A percentile compares a stretch with the other conserved stretches of the same genome.
These are phyloP conservation scores for Trifolium dubium DNA, from an alignment of 306 rosid species.

Conservation along the genomic window DNA sequence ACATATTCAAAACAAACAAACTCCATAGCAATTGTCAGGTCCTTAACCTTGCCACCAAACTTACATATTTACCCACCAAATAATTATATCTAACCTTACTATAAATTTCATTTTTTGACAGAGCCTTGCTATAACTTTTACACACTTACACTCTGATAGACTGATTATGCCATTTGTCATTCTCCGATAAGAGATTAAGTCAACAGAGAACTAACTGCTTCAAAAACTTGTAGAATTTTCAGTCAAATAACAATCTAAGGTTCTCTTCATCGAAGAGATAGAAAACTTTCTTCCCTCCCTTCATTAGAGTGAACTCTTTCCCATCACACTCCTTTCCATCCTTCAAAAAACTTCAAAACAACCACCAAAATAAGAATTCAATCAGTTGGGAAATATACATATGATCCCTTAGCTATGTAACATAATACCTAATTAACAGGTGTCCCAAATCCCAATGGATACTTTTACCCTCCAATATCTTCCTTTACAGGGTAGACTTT, in stretches of 20 bases:
- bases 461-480: slow-evolving; percentile 30
- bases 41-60: no score
- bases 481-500: slow-evolving; percentile 5
- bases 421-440: slow-evolving; percentile 15
- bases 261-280: slow-evolving; percentile 11
- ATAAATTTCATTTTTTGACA: not conserved
- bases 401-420: slow-evolving; percentile 22
- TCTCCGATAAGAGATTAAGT: not conserved
- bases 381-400: slow-evolving; percentile 28
- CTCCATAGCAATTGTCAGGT: no score
- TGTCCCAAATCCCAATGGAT: slow-evolving; percentile 5
- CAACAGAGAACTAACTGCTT: not conserved
- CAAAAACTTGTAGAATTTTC: slow-evolving; percentile 26
- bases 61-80: no score
- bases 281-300: slow-evolving; percentile 23
- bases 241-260: slow-evolving; percentile 1
- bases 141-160: not conserved
- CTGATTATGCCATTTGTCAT: not conserved
- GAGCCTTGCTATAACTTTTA: not conserved
- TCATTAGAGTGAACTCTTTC: slow-evolving; percentile 9
- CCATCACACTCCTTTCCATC: not conserved
- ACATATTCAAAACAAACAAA: no score
- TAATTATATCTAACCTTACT: not conserved
- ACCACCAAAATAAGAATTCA: slow-evolving; percentile 32
- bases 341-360: slow-evolving; percentile 23